Conservation (phyloP, 306 rosid species). For the Dalbergia cultrata region DNA sequence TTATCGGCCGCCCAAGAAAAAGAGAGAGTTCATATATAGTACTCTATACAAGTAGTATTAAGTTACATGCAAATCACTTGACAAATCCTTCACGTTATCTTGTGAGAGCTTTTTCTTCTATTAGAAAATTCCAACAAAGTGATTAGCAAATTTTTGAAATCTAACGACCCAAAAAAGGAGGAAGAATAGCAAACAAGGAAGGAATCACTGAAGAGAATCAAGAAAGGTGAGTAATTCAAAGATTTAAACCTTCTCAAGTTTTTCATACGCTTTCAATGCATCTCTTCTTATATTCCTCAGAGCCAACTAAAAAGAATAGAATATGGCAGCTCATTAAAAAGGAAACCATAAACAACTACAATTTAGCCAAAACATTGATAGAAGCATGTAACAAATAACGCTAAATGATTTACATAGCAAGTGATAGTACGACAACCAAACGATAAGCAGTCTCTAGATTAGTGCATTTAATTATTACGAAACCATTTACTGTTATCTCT, state of each 20-base stretch:
- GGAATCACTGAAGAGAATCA: slow-evolving; percentile 18
- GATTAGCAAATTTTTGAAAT: slow-evolving; percentile 28
- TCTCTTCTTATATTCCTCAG: slow-evolving; percentile 97
- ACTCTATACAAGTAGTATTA: slow-evolving; percentile 28
- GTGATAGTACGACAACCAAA: neutral
- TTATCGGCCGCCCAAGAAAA: slow-evolving; percentile 19
- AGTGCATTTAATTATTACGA: slow-evolving; percentile 10
- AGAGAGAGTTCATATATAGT: slow-evolving; percentile 1
- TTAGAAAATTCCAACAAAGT: slow-evolving; percentile 27
- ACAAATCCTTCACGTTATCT: slow-evolving; percentile 86
- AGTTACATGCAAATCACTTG: slow-evolving; percentile 93
- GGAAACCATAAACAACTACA: slow-evolving; percentile 22
- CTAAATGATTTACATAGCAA: slow-evolving; percentile 31
- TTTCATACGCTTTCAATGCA: slow-evolving; percentile 89
- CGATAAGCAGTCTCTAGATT: neutral
- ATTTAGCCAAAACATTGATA: slow-evolving; percentile 19
- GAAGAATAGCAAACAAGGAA: slow-evolving; percentile 25
- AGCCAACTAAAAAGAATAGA: slow-evolving; percentile 69
- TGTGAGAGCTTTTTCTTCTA: slow-evolving; percentile 94
- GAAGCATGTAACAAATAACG: slow-evolving; percentile 23
- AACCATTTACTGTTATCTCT: neutral
- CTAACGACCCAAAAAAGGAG: slow-evolving; percentile 29
- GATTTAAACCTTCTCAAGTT: slow-evolving; percentile 93
- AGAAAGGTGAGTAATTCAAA: slow-evolving; percentile 36
- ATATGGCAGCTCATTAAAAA: slow-evolving; percentile 39